A percentile compares a stretch with the other conserved stretches of the same genome.
These are phyloP conservation scores for Thamnidium elegans DNA, from an alignment of 192 early-diverging fungal genomes.

Conservation along the genomic window DNA sequence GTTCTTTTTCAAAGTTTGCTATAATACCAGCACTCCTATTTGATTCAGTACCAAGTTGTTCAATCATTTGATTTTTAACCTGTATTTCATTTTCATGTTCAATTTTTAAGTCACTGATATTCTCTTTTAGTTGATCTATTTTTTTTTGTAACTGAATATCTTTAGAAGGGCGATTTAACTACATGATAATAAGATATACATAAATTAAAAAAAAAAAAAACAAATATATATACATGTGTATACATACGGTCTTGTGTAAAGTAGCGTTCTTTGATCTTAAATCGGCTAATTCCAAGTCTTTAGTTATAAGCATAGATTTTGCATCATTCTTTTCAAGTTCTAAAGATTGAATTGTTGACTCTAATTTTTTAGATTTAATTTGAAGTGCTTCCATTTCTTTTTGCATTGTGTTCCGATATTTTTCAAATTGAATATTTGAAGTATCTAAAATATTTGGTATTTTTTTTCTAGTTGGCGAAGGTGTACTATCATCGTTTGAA, in stretches of 20 bases:
- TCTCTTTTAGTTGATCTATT: constrained; percentile 15
- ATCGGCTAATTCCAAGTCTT: constrained; percentile 23
- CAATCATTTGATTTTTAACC: constrained; percentile 6
- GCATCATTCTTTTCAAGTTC: constrained; percentile 11
- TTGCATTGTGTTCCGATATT: constrained; percentile 20
- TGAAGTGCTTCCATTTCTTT: constrained; percentile 27
- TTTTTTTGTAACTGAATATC: constrained; percentile 17
- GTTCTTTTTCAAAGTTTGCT: background rate
- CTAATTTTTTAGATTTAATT: constrained; percentile 21
- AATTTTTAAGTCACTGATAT: background rate
- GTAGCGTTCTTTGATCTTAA: constrained; percentile 13
- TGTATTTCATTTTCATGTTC: constrained; percentile 1
- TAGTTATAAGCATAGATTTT: background rate
- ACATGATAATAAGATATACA: background rate
- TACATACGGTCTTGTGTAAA: constrained; percentile 21
- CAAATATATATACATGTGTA: background rate
- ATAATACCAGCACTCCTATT: background rate
- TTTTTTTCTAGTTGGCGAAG: background rate
- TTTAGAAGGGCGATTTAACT: constrained; percentile 19
- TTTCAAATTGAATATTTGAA: constrained; percentile 17
- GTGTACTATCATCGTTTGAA: constrained; percentile 16
- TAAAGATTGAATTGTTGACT: constrained; percentile 8
- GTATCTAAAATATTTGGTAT: background rate
- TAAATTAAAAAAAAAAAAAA: constrained; percentile 2
- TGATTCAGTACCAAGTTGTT: background rate